Conservation (phyloP, 129 eudicot genomes). For the Gnaphalium uliginosum region DNA sequence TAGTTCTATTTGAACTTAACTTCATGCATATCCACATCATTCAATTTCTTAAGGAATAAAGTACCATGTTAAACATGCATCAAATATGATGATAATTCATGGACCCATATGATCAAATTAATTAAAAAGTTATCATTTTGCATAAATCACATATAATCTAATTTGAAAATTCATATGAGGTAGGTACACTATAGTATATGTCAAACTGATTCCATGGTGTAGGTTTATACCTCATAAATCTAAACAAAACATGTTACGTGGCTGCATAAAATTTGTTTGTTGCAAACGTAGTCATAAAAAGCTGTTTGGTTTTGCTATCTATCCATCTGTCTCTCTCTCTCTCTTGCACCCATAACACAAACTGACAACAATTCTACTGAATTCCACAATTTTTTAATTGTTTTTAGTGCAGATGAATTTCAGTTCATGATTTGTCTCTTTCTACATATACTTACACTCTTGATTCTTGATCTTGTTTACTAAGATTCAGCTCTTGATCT, state of each 20-base stretch:
- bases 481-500: not conserved
- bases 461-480: not conserved
- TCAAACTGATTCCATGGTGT: not conserved
- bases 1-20: not conserved
- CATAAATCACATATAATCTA: not conserved
- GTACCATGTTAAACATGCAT: not conserved
- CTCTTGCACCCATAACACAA: not conserved
- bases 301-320: slow-evolving; percentile 16
- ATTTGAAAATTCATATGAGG: not conserved
- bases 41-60: too few relatives aligned
- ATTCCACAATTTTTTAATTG: not conserved
- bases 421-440: slow-evolving; percentile 14
- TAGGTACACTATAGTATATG: not conserved
- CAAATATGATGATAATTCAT: not conserved
- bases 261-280: slow-evolving; percentile 17
- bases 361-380: too few relatives aligned
- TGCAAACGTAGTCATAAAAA: slow-evolving; percentile 27
- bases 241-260: not conserved
- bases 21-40: not conserved
- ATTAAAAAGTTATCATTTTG: not conserved
- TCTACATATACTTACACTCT: not conserved
- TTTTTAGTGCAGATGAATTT: not conserved
- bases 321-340: not conserved
- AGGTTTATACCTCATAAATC: not conserved
- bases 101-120: not conserved